These are phyloP conservation scores for Candida krabiensis DNA, from an alignment of 805 yeast genomes.

Conservation along the genomic window DNA sequence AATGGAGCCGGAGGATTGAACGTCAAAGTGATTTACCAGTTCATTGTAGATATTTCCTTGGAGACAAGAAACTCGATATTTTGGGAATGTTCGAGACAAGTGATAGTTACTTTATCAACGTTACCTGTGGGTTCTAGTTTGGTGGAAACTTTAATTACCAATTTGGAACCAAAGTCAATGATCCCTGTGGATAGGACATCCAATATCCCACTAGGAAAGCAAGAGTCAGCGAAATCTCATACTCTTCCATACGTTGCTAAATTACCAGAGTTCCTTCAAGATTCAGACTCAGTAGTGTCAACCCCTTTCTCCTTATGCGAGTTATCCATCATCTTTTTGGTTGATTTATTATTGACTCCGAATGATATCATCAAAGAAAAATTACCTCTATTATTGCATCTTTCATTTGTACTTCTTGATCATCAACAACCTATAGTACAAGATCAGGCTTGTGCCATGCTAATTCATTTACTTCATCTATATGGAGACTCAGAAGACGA, in stretches of 20 bases:
- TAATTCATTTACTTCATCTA: conserved; percentile 70
- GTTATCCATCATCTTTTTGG: conserved; percentile 78
- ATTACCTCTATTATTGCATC: conserved; percentile 75
- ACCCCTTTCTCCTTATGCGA: conserved; percentile 87
- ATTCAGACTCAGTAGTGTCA: conserved; percentile 41
- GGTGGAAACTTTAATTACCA: conserved; percentile 63
- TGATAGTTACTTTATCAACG: conserved; percentile 72
- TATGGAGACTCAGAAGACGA: conserved; percentile 52
- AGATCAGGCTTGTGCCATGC: conserved; percentile 76
- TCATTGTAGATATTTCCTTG: conserved; percentile 64
- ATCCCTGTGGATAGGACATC: conserved; percentile 51
- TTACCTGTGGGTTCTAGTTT: conserved; percentile 48
- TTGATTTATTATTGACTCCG: conserved; percentile 71
- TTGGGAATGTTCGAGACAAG: conserved; percentile 78
- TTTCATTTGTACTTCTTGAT: conserved; percentile 77
- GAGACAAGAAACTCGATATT: conserved; percentile 69
- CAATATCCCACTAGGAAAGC: conserved; percentile 9
- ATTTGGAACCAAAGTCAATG: conserved; percentile 83
- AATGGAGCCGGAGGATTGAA: conserved; percentile 67
- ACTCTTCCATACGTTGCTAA: conserved; percentile 76
- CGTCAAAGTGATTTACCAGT: conserved; percentile 69
- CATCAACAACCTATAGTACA: conserved; percentile 84
- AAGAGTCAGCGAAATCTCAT: conserved; percentile 7
- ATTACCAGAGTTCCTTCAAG: conserved; percentile 54
- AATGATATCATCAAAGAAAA: conserved; percentile 59